Conservation (phyloP, 2,329 filamentous ascomycete genomes). For the Trichoderma sp. region DNA sequence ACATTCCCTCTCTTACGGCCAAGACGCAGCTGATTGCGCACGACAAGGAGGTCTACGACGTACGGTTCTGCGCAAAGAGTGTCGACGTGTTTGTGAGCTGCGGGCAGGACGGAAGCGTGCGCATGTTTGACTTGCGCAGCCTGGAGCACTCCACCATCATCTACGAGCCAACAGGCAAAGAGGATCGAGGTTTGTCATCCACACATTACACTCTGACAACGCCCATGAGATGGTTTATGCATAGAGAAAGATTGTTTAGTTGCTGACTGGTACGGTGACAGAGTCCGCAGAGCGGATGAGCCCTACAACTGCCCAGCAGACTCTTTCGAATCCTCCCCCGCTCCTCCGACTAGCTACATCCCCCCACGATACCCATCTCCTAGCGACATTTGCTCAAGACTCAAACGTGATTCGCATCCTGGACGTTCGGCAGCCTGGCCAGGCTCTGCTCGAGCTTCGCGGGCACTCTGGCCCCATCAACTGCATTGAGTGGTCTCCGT, state of each 20-base stretch:
- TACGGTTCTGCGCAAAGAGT: conserved; percentile 95
- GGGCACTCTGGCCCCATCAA: conserved; percentile 86
- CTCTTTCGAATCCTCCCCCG: conserved; percentile 74
- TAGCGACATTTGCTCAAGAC: conserved; percentile 96
- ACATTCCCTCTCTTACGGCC: conserved; percentile 94
- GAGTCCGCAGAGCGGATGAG: conserved; percentile 66
- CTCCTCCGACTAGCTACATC: conserved; percentile 83
- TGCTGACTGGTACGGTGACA: conserved; percentile 35
- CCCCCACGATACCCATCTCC: conserved; percentile 89
- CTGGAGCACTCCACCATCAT: conserved; percentile 98
- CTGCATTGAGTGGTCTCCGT: conserved; percentile 93
- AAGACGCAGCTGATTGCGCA: conserved; percentile 98
- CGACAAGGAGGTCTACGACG: conserved; percentile 98
- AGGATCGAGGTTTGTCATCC: conserved; percentile 62
- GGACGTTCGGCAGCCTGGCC: conserved; percentile 93
- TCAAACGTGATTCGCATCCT: conserved; percentile 91
- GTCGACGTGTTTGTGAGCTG: conserved; percentile 99
- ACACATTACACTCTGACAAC: background rate
- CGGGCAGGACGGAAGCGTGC: conserved; percentile 93
- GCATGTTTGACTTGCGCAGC: conserved; percentile 97
- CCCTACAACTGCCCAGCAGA: conserved; percentile 75
- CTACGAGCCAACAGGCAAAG: conserved; percentile 93
- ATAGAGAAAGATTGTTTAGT: background rate
- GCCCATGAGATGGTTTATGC: background rate
- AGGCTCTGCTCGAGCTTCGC: conserved; percentile 88